Base-by-base conservation (phyloP, 345 rosid species). In the Syzygium oleosum region DNA sequence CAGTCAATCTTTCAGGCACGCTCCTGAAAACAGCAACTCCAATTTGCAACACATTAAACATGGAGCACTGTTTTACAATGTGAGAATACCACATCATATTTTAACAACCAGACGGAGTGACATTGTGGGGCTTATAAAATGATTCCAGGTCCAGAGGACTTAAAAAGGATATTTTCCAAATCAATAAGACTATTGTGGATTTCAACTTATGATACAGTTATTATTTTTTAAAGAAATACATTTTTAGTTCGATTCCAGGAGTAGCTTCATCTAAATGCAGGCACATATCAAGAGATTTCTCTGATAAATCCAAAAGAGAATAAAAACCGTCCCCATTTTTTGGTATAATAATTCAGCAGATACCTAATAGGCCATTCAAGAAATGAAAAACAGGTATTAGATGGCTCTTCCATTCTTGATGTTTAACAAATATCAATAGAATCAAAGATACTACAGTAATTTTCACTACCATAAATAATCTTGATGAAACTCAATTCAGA, bases 1-100 rank as follows among this genome's bases (percentile, higher is more conserved):
- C 86, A 87, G 95, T 96, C 96, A 92, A 46, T 94, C 94, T 96
- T 93, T 95, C 93, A 95, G 90, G 94, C 93, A 95, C 92, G 92
- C 93, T 91, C 95, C 90, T 7, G 85, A 52, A 84, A 84, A 49
- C 53, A n/a, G 31, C 31, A n/a, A 51, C 22, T 52, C 54, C 13
- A 52, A 84, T 52, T 34, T 15, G 22, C 80, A 73, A 41, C 80
- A 73, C 4, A 73, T 59, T 43, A 54, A 59, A 85, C 31, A 85
- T 5, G 0, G 78, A 56, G 68, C 51, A 56, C 86, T 52, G 43
- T 84, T 55, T 73, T 38, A 19, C 14, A 73, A 73, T 73, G 25
- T 73, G 49, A 73, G 46, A 38, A 19, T 73, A 73, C 80, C 80
- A 29, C 34, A 52, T 34, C n/a, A 52, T 84, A 19, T 84, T 73